Evolutionary conservation across 352 stramenopile species (phyloP).

Genomic region (Aphanomyces invadans): DNA sequence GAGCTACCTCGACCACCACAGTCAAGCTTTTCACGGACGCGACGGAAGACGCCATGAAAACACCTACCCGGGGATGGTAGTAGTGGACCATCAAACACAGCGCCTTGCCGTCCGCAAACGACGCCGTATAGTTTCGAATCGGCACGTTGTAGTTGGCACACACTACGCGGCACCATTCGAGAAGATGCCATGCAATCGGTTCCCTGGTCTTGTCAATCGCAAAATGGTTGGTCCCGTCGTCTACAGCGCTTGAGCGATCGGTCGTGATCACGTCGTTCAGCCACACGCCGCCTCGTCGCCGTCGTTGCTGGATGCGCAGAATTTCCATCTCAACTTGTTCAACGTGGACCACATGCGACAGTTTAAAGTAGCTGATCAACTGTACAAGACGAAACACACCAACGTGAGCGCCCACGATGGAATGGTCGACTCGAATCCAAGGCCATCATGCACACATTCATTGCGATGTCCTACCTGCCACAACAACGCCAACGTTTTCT

Average conservation of each 20-base stretch:
- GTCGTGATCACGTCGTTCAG: neutral
- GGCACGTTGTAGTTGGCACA: slow-evolving; percentile 84
- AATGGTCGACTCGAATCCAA: no score
- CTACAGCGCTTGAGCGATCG: neutral
- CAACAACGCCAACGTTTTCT: slow-evolving; percentile 91
- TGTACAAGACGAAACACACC: neutral
- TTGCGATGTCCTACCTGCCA: slow-evolving; percentile 89
- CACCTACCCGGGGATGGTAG: slow-evolving; percentile 92
- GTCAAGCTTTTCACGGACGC: no score
- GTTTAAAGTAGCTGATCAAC: slow-evolving; percentile 58
- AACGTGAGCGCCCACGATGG: neutral
- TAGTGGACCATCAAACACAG: slow-evolving; percentile 93
- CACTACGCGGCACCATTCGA: slow-evolving; percentile 89
- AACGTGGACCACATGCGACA: slow-evolving; percentile 40
- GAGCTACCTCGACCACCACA: neutral
- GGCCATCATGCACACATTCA: no score
- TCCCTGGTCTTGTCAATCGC: neutral
- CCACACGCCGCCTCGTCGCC: neutral
- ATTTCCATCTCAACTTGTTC: slow-evolving; percentile 46
- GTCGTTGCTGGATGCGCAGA: slow-evolving; percentile 22
- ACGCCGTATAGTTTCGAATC: slow-evolving; percentile 86
- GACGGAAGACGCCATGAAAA: no score
- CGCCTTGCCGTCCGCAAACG: slow-evolving; percentile 89
- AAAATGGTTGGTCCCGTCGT: neutral
- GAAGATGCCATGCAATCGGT: slow-evolving; percentile 54